phyloP scores from a whole-genome alignment of 352 stramenopile species.

The Globisporangium splendens region DNA sequence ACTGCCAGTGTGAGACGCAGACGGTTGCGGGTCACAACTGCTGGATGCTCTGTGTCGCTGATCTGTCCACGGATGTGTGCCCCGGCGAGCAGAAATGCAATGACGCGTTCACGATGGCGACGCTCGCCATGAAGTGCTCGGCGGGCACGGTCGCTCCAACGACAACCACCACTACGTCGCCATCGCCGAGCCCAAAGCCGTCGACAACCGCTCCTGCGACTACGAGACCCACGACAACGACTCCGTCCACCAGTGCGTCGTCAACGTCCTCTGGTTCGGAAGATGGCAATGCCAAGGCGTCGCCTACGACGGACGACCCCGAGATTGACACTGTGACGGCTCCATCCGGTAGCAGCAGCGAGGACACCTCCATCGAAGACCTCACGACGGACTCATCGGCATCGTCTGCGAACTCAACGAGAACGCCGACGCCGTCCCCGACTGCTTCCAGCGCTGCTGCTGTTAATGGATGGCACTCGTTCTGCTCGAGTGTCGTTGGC shows the following conservation, averaged over 20 bases:
- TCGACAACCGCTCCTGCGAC: neutral
- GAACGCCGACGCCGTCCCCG: no score
- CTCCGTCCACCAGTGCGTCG: neutral
- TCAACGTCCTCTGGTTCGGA: neutral
- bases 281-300: conserved; percentile 3
- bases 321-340: neutral
- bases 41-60: conserved; percentile 63
- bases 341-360: neutral
- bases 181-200: neutral
- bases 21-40: conserved; percentile 30
- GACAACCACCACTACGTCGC: neutral
- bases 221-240: no score
- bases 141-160: conserved; percentile 21
- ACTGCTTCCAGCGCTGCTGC: no score
- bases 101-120: conserved; percentile 25
- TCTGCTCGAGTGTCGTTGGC: no score
- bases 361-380: conserved; percentile 3
- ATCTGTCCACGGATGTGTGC: conserved; percentile 38
- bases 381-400: conserved; percentile 1
- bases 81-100: conserved; percentile 47
- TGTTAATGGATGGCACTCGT: no score
- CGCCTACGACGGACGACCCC: neutral
- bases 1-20: conserved; percentile 37
- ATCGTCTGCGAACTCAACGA: neutral
- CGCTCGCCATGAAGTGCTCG: conserved; percentile 43